These are phyloP conservation scores for Logfia minima DNA, from an alignment of 129 eudicot species.

Conservation along the genomic window DNA sequence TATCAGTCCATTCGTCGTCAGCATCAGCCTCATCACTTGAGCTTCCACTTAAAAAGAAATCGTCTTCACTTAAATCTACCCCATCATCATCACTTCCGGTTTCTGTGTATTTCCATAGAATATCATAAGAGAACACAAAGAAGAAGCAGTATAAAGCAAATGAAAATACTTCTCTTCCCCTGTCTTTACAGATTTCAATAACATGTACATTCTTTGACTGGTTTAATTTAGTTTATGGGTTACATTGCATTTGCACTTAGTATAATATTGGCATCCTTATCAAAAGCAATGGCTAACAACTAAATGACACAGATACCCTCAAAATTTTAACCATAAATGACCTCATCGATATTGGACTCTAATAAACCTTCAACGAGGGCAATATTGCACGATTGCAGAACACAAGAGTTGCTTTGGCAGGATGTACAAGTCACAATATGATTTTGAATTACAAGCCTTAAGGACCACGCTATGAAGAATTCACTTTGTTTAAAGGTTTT, in stretches of 20 bases:
- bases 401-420: not conserved
- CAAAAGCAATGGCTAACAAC: not conserved
- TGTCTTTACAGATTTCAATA: not conserved
- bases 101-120: slow-evolving; percentile 45
- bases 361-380: not conserved
- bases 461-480: not conserved
- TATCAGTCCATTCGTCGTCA: slow-evolving; percentile 90
- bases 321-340: not conserved
- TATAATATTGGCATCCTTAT: not conserved
- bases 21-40: slow-evolving; percentile 50
- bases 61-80: slow-evolving; percentile 83
- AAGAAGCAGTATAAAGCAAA: not conserved
- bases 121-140: not conserved
- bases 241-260: not conserved
- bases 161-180: not conserved
- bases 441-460: not conserved
- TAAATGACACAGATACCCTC: not conserved
- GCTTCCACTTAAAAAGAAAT: slow-evolving; percentile 71
- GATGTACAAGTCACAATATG: not conserved
- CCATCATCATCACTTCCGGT: slow-evolving; percentile 98
- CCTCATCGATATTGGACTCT: not conserved
- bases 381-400: not conserved
- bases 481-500: not conserved
- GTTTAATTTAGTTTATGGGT: not conserved
- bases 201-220: not conserved